Conservation (phyloP, 495 filamentous ascomycete species). For the Penicillium silybi region DNA sequence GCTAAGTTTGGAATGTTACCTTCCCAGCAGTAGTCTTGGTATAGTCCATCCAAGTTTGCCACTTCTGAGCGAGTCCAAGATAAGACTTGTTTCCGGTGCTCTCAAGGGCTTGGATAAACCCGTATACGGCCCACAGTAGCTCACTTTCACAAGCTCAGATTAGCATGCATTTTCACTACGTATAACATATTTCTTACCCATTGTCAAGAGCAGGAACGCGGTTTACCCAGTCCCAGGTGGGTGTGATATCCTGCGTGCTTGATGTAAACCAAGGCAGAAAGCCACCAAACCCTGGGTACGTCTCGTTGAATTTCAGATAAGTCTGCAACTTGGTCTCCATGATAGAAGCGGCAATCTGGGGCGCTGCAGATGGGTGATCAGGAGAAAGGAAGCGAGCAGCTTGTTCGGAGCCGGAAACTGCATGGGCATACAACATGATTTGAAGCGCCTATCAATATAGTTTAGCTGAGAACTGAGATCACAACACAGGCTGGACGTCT, state of each 20-base stretch:
- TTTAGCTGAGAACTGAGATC: neutral
- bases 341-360: slow-evolving; percentile 22
- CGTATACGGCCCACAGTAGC: slow-evolving; percentile 35
- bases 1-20: neutral
- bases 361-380: slow-evolving; percentile 16
- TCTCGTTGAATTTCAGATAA: slow-evolving; percentile 34
- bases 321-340: slow-evolving; percentile 30
- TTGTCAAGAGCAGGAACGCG: slow-evolving; percentile 32
- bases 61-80: slow-evolving; percentile 21
- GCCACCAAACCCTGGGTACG: slow-evolving; percentile 33
- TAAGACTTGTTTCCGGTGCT: slow-evolving; percentile 16
- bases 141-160: slow-evolving; percentile 10
- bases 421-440: slow-evolving; percentile 35
- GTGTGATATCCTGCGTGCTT: slow-evolving; percentile 18
- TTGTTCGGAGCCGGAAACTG: slow-evolving; percentile 22
- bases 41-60: slow-evolving; percentile 36
- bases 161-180: neutral
- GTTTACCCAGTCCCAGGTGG: slow-evolving; percentile 30
- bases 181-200: slow-evolving; percentile 15
- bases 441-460: slow-evolving; percentile 18
- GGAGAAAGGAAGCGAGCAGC: slow-evolving; percentile 30
- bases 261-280: slow-evolving; percentile 31
- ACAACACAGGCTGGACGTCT: neutral
- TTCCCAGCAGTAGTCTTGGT: slow-evolving; percentile 27
- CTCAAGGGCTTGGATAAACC: slow-evolving; percentile 24